These are phyloP conservation scores for Filobasidium uniguttulatum DNA, from an alignment of 1,284 basidiomycete genomes.

Conservation along the genomic window DNA sequence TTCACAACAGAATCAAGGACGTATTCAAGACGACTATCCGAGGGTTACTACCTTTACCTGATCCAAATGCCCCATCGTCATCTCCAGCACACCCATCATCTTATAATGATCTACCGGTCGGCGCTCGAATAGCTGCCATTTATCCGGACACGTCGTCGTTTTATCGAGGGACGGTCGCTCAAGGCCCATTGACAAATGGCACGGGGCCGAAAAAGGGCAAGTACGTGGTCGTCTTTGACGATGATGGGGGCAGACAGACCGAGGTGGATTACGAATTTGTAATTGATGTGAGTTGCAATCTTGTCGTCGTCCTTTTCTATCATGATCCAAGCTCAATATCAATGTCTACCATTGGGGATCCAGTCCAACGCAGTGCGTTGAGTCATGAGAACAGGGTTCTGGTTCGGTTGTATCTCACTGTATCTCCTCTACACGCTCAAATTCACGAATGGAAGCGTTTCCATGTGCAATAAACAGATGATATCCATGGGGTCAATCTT, in stretches of 20 bases:
- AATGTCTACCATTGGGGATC: too few species aligned
- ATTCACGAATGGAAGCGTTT: too few species aligned
- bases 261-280: slow-evolving; percentile 29
- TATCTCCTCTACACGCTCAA: too few species aligned
- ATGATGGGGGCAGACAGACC: slow-evolving; percentile 29
- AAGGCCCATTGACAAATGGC: slow-evolving; percentile 19
- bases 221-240: slow-evolving; percentile 33
- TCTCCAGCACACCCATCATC: slow-evolving; percentile 33
- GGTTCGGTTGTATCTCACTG: too few species aligned
- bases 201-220: slow-evolving; percentile 22
- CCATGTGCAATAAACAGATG: too few species aligned
- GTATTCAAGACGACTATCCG: slow-evolving; percentile 38
- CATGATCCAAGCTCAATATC: too few species aligned
- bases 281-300: slow-evolving; percentile 32
- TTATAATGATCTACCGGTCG: slow-evolving; percentile 31
- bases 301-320: too few species aligned
- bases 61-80: slow-evolving; percentile 26
- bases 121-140: slow-evolving; percentile 37
- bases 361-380: too few species aligned
- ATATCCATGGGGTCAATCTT: too few species aligned
- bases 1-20: slow-evolving; percentile 14
- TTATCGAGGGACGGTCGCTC: slow-evolving; percentile 38
- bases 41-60: slow-evolving; percentile 39
- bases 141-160: slow-evolving; percentile 43
- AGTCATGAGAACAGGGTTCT: too few species aligned